Conservation (phyloP, 2,329 filamentous ascomycete species). For the Colletotrichum tanaceti region DNA sequence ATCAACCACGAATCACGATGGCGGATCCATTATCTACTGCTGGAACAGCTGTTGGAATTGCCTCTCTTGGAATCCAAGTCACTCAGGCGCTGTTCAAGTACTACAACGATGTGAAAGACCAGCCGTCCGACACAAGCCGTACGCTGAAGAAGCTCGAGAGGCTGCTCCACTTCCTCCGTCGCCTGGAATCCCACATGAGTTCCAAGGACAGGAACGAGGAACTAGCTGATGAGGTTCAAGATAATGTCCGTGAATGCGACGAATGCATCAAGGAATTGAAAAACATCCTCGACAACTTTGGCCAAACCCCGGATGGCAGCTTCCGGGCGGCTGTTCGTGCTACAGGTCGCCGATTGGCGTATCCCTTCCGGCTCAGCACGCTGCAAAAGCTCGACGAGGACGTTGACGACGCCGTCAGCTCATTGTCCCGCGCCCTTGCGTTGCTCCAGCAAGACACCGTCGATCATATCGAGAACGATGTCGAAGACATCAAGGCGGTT, state of each 20-base stretch:
- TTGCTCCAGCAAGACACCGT: conserved; percentile 48
- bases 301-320: conserved; percentile 13
- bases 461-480: conserved; percentile 43
- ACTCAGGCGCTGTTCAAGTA: conserved; percentile 49
- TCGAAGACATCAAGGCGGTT: conserved; percentile 46
- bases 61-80: conserved; percentile 53
- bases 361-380: conserved; percentile 52
- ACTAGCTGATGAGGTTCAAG: conserved; percentile 46
- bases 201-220: conserved; percentile 42
- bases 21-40: conserved; percentile 40
- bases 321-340: conserved; percentile 18
- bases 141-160: conserved; percentile 45
- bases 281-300: conserved; percentile 45
- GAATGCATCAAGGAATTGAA: conserved; percentile 48
- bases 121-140: conserved; percentile 45
- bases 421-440: conserved; percentile 48
- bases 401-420: conserved; percentile 48
- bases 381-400: conserved; percentile 53
- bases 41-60: conserved; percentile 47
- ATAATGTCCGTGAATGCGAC: conserved; percentile 45
- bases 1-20: neutral
- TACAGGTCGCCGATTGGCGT: conserved; percentile 42
- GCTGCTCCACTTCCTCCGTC: conserved; percentile 45
- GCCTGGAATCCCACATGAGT: conserved; percentile 36
- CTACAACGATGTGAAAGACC: conserved; percentile 48